Evolutionary conservation across 2,329 filamentous ascomycete species (phyloP), one percentile per base, ranked within the genome.

Genomic region (Pyricularia grisea): DNA sequence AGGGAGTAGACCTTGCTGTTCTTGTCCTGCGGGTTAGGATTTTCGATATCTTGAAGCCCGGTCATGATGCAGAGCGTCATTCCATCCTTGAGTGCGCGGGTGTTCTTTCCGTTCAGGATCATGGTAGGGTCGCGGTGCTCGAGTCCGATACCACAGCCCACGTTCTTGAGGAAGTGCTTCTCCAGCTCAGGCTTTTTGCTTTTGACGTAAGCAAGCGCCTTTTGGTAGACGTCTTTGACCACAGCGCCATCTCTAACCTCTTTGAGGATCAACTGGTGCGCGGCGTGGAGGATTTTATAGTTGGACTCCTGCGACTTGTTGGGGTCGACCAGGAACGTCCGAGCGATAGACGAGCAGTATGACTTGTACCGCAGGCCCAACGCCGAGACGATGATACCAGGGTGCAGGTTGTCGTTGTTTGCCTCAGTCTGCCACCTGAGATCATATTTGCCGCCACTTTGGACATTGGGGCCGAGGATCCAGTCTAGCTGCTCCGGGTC

Each of bases 361-460:
- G 93, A 96, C 80, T 95, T 95, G 81, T 99, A 99, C 72, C 95
- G 88, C 71, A 99, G 85, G 68, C 95, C 95, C 79, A 99, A 88
- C 1, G 92, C 92, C 7, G 93, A 92, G 73, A 99, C 88, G 74
- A 99, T 99, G 74, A 97, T 93, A 58, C 95, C 96, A 0, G 94
- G 90, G 77, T 97, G 93, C 25, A 99, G 84, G 69, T 88, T 84
- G 71, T 92, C 94, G 74, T 92, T 88, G 77, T 96, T 93, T 11
- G 93, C 88, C 70, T 93, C 90, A 1, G 88, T 85, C 12, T 87
- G 87, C 74, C 97, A 90, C 75, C 91, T 92, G 33, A 99, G 82
- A 75, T 99, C 96, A 77, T 97, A 99, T 75, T 92, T 94, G 73
- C 95, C 95, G 74, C 96, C 95, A 75, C 94, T 98, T 82, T 99